Percentiles rank a stretch among this genome's conserved stretches.
Evolutionary conservation across 73 alveolate genomes (phyloP).

Genomic region (Symbiodinium natans): DNA sequence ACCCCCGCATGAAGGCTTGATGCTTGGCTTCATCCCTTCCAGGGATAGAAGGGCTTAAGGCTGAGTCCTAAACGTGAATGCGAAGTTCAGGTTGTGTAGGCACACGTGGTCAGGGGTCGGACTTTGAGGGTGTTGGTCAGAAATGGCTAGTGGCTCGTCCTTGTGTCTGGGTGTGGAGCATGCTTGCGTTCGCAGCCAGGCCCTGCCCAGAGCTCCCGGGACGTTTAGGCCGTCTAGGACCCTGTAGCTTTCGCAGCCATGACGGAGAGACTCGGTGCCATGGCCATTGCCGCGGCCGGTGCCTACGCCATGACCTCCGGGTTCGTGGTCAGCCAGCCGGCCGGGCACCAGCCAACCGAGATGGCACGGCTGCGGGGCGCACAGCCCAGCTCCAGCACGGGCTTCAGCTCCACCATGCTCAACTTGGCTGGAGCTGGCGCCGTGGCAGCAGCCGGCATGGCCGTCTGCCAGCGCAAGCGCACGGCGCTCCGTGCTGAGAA

Average conservation of each 20-base stretch:
- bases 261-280: background rate
- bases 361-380: background rate
- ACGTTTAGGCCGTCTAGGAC: background rate
- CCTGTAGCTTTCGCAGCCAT: too few relatives aligned
- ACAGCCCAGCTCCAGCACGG: background rate
- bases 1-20: too few relatives aligned
- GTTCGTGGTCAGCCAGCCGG: conserved; percentile 2
- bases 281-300: background rate
- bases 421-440: background rate
- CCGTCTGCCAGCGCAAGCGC: background rate
- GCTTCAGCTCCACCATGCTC: background rate
- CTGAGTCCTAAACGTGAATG: too few relatives aligned
- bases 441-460: background rate
- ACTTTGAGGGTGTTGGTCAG: too few relatives aligned
- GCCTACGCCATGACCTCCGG: background rate
- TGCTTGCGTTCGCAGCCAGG: too few relatives aligned
- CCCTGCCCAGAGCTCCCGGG: background rate
- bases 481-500: background rate
- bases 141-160: too few relatives aligned
- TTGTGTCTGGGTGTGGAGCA: too few relatives aligned
- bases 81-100: too few relatives aligned
- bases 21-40: too few relatives aligned
- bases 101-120: too few relatives aligned
- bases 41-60: too few relatives aligned
- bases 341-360: background rate